Evolutionary conservation across 2,329 filamentous ascomycete genomes (phyloP).

Genomic region (Epichloe sibirici): DNA sequence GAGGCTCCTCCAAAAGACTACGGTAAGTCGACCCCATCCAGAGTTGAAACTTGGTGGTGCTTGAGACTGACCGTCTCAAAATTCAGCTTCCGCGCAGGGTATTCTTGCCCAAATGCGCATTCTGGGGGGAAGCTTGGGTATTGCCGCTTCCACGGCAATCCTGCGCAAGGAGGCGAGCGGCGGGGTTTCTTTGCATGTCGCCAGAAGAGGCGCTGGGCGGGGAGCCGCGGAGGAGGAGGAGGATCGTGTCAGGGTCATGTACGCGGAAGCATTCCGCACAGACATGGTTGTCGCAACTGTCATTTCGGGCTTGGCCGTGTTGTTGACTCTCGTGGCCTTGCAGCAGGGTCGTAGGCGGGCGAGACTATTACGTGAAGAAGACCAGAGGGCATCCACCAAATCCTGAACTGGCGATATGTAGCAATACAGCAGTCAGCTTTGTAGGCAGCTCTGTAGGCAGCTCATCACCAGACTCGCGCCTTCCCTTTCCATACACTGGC

Average conservation of each 20-base stretch:
- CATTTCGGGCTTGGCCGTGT: conserved; percentile 26
- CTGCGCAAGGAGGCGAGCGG: conserved; percentile 19
- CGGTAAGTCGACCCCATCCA: conserved; percentile 21
- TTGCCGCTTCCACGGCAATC: conserved; percentile 38
- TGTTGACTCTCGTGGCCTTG: conserved; percentile 21
- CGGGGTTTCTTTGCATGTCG: background rate
- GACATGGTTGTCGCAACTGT: conserved; percentile 35
- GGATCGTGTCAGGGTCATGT: conserved; percentile 20
- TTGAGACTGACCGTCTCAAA: background rate
- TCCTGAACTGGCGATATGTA: background rate
- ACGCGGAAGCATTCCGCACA: conserved; percentile 30
- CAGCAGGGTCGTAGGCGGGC: background rate
- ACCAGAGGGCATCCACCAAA: background rate
- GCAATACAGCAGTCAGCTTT: too few relatives aligned
- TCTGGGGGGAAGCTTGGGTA: conserved; percentile 41
- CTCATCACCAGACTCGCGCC: conserved; percentile 1
- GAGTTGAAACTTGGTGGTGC: too few relatives aligned
- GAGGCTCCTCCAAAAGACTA: conserved; percentile 33
- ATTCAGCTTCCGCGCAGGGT: conserved; percentile 37
- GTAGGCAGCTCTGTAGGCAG: too few relatives aligned
- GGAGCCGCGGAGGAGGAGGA: conserved; percentile 17
- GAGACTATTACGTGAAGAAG: background rate
- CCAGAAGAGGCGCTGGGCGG: conserved; percentile 14
- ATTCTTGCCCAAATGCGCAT: conserved; percentile 39
- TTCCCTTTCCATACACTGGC: too few relatives aligned